Evolutionary conservation across 257 asterid genomes (phyloP).

Genomic region (Leptodermis oblonga): DNA sequence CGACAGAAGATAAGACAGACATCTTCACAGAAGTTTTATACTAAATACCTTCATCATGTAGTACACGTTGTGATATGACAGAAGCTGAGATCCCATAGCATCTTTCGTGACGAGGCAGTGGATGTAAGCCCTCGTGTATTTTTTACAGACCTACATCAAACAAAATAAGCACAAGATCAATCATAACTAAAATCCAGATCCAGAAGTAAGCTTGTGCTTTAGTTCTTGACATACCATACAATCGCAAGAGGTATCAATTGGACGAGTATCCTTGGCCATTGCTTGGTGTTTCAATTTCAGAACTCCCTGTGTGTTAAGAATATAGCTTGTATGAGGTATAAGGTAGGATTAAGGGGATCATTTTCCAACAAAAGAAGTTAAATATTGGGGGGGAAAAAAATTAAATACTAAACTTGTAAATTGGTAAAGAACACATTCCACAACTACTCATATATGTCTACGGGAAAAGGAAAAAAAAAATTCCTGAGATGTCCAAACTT

Average conservation of each 20-base stretch:
- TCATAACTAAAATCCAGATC: not conserved
- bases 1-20: not conserved
- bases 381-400: not conserved
- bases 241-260: slow-evolving; percentile 69
- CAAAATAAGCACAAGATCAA: slow-evolving; percentile 1
- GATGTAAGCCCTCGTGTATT: slow-evolving; percentile 81
- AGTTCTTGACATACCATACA: slow-evolving; percentile 63
- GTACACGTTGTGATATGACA: slow-evolving; percentile 82
- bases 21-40: not conserved
- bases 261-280: slow-evolving; percentile 79
- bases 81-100: slow-evolving; percentile 97
- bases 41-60: slow-evolving; percentile 82
- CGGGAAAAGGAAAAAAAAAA: not conserved
- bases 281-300: slow-evolving; percentile 76
- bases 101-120: slow-evolving; percentile 95
- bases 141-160: slow-evolving; percentile 74
- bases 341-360: not conserved
- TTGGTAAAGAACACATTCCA: too few relatives aligned
- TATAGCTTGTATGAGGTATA: slow-evolving; percentile 1
- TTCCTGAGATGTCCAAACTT: not conserved
- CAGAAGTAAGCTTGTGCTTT: slow-evolving; percentile 7
- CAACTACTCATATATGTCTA: not conserved
- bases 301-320: slow-evolving; percentile 69
- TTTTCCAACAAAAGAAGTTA: not conserved
- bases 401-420: not conserved